Base-by-base conservation (phyloP, 345 rosid species). In the Aethionema arabicum region DNA sequence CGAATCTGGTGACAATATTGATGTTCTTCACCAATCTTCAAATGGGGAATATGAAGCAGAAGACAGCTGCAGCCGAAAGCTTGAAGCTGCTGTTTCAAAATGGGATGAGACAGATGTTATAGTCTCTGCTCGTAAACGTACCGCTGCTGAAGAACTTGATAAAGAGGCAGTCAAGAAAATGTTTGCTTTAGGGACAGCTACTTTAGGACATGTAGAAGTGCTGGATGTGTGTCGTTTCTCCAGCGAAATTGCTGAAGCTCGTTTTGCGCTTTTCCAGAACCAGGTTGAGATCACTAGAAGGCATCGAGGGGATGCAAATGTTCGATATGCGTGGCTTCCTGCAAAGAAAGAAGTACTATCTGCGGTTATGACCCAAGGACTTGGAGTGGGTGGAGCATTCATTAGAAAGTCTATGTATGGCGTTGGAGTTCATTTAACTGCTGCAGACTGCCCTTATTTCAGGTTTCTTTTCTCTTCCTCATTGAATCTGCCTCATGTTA, bases 321-420 rank as follows among this genome's bases (percentile, higher is more conserved):
- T 95, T 62, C 70, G 70, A 52, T 81, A 80, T 61, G 99, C 93
- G 14, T 95, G 99, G 99, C 99, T 95, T 77, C 81, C 88, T 77
- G 57, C 82, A 42, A 74, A 91, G 32, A 82, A 78, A 68, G 77
- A 46, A 59, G 72, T 76, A 21, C 40, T 88, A 31, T 58, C 79
- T 37, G 66, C 74, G 0, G 36, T 95, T 4, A 65, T 56, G 79
- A 60, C 3, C 45, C 84, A 77, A 45, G 98, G 98, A 32, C 82
- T 91, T 64, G 88, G 95, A 52, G 79, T 79, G 56, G 82, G 82
- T 76, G 86, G 77, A 50, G 61, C 82, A 14, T 81, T 79, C 63
- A 58, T 66, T 33, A 71, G 76, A 39, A 87, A 77, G 72, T 78
- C 86, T 16, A 42, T 51, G 9, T 80, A 77, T 65, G 99, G 95